Conservation (phyloP, 768 basidiomycete species). For the Xerocomellus chrysenteron region DNA sequence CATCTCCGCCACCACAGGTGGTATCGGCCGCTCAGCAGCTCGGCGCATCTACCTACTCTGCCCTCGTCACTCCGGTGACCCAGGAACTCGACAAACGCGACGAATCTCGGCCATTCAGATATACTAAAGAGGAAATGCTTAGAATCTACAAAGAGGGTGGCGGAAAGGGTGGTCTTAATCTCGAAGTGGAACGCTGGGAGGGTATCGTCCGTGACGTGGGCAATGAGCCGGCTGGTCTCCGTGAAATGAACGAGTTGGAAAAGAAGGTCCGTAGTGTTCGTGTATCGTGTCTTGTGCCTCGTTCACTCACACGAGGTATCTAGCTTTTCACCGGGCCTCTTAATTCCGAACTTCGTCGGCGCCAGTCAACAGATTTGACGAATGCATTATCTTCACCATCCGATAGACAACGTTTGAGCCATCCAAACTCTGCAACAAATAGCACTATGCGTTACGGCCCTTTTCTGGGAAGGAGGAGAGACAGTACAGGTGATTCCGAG, state of each 20-base stretch:
- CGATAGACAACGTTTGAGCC: slow-evolving; percentile 60
- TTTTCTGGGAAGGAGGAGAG: slow-evolving; percentile 59
- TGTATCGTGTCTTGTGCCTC: slow-evolving; percentile 9
- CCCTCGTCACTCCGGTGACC: slow-evolving; percentile 49
- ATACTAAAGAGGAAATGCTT: slow-evolving; percentile 83
- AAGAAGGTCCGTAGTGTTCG: slow-evolving; percentile 63
- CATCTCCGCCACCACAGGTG: slow-evolving; percentile 57
- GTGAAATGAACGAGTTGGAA: slow-evolving; percentile 80
- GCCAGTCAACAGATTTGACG: slow-evolving; percentile 75
- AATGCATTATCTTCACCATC: slow-evolving; percentile 56
- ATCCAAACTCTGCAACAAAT: slow-evolving; percentile 45
- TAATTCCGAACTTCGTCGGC: slow-evolving; percentile 86
- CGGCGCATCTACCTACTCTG: slow-evolving; percentile 70
- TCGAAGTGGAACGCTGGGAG: slow-evolving; percentile 89
- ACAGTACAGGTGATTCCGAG: slow-evolving; percentile 57
- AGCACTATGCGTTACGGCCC: slow-evolving; percentile 64
- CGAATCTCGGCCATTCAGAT: slow-evolving; percentile 76
- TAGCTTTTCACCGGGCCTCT: slow-evolving; percentile 78
- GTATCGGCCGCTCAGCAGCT: slow-evolving; percentile 43
- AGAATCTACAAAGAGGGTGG: slow-evolving; percentile 80
- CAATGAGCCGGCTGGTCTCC: slow-evolving; percentile 69
- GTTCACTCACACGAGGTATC: slow-evolving; percentile 30
- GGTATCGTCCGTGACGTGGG: slow-evolving; percentile 80
- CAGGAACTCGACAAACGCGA: slow-evolving; percentile 58
- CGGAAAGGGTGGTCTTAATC: slow-evolving; percentile 68